A percentile compares a stretch with the other conserved stretches of the same genome.
phyloP scores from a whole-genome alignment of 176 grass and related monocot genomes.

The Melocanna baccifera region DNA sequence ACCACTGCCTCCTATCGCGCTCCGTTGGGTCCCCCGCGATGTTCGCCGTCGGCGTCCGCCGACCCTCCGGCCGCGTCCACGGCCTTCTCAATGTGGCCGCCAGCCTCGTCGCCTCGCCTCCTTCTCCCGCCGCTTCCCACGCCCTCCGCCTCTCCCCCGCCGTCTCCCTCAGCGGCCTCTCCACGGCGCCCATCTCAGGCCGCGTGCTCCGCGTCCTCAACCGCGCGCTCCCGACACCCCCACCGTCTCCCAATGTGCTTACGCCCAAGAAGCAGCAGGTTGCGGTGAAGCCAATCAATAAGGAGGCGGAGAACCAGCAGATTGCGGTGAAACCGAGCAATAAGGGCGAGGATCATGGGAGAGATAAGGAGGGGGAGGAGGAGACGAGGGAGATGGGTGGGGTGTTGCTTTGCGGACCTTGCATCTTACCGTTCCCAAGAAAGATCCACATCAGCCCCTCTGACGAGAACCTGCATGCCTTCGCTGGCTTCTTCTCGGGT shows the following conservation, averaged over 20 bases:
- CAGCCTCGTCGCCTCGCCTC: constrained; percentile 45
- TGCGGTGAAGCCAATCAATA: constrained; percentile 23
- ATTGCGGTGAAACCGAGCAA: constrained; percentile 10
- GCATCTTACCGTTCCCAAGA: constrained; percentile 56
- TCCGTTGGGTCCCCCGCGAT: constrained; percentile 59
- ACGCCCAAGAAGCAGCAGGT: constrained; percentile 40
- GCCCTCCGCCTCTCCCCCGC: constrained; percentile 63
- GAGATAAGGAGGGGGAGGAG: constrained; percentile 38
- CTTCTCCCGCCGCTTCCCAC: constrained; percentile 43
- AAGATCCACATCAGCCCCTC: constrained; percentile 63
- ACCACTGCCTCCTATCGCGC: constrained; percentile 60
- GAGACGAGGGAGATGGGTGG: constrained; percentile 30
- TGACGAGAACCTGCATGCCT: constrained; percentile 56
- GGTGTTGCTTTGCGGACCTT: constrained; percentile 65
- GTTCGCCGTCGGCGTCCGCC: constrained; percentile 68
- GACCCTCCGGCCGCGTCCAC: constrained; percentile 49
- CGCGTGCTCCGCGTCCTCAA: constrained; percentile 56
- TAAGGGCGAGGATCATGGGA: constrained; percentile 6
- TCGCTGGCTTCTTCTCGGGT: constrained; percentile 34
- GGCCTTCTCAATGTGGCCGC: constrained; percentile 58
- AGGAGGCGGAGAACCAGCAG: background rate
- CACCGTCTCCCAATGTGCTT: constrained; percentile 35
- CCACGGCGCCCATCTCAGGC: constrained; percentile 36
- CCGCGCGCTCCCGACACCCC: constrained; percentile 31
- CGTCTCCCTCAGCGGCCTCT: constrained; percentile 62